Base-by-base conservation (phyloP, 2,329 filamentous ascomycete species). In the Hortaea werneckii region DNA sequence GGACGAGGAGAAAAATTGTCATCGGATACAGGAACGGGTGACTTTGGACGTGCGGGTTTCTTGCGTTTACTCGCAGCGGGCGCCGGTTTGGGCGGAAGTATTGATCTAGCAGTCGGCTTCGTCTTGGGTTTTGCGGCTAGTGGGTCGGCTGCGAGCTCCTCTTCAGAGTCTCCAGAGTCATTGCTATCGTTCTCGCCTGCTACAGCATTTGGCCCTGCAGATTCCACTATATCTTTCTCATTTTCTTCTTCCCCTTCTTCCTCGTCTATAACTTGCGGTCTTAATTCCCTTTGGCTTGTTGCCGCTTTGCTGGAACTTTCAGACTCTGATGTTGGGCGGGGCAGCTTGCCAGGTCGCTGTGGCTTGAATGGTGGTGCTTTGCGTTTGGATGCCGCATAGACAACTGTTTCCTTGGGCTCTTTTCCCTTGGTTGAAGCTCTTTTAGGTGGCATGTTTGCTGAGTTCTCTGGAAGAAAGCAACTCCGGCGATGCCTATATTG, bases 281-380 rank as follows among this genome's bases (percentile, higher is more conserved):
- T 10, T 20, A 13, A 28, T 4, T 7, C 10, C 28, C 41, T 39
- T 27, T 35, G 34, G 10, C 32, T 35, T 35, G 9, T 35, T 35
- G 9, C 3, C 32, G 32, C 32, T 35, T 35, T 35, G 9, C 32
- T 48, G 3, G 50, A 53, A 37, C 47, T 50, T 32, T 56, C 51
- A 9, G 56, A 55, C 37, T 55, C 55, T 30, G 84, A 20, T 20
- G 20, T 20, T 20, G 20, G 2, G 2, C 20, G 20, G 4, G 32
- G 32, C 32, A 35, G 8, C n/a, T 35, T 9, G 32, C 32, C n/a
- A 7, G 59, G 59, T 42, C 56, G 52, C 26, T 60, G 51, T 8
- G 60, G 60, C 41, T 61, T 63, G 57, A 60, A 63, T 1, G 60
- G 54, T 5, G 59, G 58, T 29, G 54, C 50, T 50, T 62, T 62